Evolutionary conservation across 2,329 filamentous ascomycete genomes (phyloP).

Genomic region (Trichoderma semiorbis): DNA sequence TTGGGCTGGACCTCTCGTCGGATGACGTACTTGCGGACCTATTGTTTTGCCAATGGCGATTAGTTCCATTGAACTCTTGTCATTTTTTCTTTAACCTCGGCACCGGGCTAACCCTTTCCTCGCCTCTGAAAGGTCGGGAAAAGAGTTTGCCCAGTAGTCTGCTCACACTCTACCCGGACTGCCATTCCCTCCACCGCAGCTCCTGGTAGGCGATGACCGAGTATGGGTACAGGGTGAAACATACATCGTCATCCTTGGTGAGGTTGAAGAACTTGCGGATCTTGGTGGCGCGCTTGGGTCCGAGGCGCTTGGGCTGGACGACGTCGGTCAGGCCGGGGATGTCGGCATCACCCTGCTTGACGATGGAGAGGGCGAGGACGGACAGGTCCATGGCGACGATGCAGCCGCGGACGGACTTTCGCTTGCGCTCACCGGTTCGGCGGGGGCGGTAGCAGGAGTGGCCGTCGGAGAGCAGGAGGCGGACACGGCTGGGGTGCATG

Average conservation of each 20-base stretch:
- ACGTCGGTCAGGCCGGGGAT: conserved; percentile 96
- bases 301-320: conserved; percentile 98
- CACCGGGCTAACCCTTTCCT: conserved; percentile 1
- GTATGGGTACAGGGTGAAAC: conserved; percentile 56
- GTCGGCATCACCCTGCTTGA: conserved; percentile 96
- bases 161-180: conserved; percentile 61
- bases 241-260: conserved; percentile 99
- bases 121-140: neutral
- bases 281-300: conserved; percentile 99
- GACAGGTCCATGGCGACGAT: conserved; percentile 95
- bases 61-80: conserved; percentile 32
- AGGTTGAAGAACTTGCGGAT: conserved; percentile 99
- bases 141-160: conserved; percentile 19
- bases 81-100: conserved; percentile 22
- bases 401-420: conserved; percentile 98
- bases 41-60: conserved; percentile 39
- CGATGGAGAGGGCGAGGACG: conserved; percentile 88
- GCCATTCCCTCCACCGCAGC: conserved; percentile 43
- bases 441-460: conserved; percentile 99
- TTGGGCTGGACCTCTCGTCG: conserved; percentile 96
- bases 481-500: conserved; percentile 97
- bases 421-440: conserved; percentile 97
- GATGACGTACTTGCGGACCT: conserved; percentile 99
- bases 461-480: conserved; percentile 89
- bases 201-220: conserved; percentile 68